Evolutionary conservation across 2,329 filamentous ascomycete species (phyloP).

Genomic region (Davidsoniella australis): DNA sequence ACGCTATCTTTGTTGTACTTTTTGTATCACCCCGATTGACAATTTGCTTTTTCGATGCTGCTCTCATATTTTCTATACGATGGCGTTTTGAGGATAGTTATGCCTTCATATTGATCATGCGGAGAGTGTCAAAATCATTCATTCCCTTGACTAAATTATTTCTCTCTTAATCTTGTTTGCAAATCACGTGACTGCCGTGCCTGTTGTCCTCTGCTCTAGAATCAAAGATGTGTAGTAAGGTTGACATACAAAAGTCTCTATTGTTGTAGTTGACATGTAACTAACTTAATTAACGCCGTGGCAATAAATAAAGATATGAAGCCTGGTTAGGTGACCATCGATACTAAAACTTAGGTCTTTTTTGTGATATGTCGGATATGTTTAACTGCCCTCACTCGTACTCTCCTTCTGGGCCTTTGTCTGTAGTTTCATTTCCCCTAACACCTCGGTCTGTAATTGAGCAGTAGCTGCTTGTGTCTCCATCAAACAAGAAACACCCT

Average conservation of each 20-base stretch:
- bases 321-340: too few species aligned
- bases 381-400: background rate
- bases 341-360: background rate
- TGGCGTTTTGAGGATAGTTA: slow-evolving; percentile 11
- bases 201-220: too few species aligned
- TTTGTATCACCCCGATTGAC: background rate
- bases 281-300: background rate
- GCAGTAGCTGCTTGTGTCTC: slow-evolving; percentile 80
- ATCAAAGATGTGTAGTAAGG: too few species aligned
- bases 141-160: background rate
- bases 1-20: background rate
- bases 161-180: background rate
- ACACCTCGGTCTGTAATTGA: slow-evolving; percentile 46
- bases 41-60: background rate
- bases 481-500: slow-evolving; percentile 59
- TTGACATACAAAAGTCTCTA: too few species aligned
- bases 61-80: slow-evolving; percentile 7
- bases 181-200: too few species aligned
- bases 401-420: background rate
- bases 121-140: background rate
- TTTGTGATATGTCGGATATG: background rate
- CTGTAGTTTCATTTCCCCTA: slow-evolving; percentile 38
- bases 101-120: background rate
- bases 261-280: background rate
- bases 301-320: too few species aligned